phyloP scores from a whole-genome alignment of 169 alveolate species.

The Plasmodium gaboni region DNA sequence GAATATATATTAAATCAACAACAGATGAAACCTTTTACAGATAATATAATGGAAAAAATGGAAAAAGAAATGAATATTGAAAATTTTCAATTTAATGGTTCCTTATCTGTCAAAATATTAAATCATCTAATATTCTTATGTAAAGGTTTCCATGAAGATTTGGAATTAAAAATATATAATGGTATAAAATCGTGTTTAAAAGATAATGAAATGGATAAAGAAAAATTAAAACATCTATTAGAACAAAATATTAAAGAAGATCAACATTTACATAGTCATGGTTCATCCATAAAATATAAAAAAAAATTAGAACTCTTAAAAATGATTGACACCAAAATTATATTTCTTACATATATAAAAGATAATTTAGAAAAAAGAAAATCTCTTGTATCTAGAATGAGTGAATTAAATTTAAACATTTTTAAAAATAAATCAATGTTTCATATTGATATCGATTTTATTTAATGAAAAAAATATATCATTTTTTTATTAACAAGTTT shows the following conservation, averaged over 20 bases:
- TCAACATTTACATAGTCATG: not conserved
- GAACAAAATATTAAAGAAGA: slow-evolving; percentile 20
- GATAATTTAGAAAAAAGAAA: slow-evolving; percentile 70
- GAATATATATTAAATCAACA: not conserved
- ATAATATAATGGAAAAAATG: slow-evolving; percentile 1
- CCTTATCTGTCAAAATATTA: slow-evolving; percentile 48
- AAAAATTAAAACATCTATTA: slow-evolving; percentile 53
- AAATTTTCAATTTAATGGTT: slow-evolving; percentile 52
- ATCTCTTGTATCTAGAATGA: slow-evolving; percentile 67
- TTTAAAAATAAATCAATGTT: slow-evolving; percentile 72
- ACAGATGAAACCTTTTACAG: not conserved
- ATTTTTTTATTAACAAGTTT: too few species aligned
- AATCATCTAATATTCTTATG: slow-evolving; percentile 61
- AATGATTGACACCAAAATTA: slow-evolving; percentile 61
- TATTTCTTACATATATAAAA: slow-evolving; percentile 61
- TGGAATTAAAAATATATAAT: slow-evolving; percentile 72
- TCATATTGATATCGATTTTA: slow-evolving; percentile 58
- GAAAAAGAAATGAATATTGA: not conserved
- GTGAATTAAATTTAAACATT: slow-evolving; percentile 68
- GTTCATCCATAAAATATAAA: slow-evolving; percentile 27
- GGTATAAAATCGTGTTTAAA: slow-evolving; percentile 37
- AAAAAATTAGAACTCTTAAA: slow-evolving; percentile 60
- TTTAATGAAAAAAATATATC: slow-evolving; percentile 5
- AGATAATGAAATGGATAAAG: slow-evolving; percentile 58
- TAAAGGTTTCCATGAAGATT: slow-evolving; percentile 69